Percentiles rank a stretch among this genome's conserved stretches.
These are phyloP conservation scores for Colletotrichum sidae DNA, from an alignment of 2,329 filamentous ascomycete genomes.

Conservation along the genomic window DNA sequence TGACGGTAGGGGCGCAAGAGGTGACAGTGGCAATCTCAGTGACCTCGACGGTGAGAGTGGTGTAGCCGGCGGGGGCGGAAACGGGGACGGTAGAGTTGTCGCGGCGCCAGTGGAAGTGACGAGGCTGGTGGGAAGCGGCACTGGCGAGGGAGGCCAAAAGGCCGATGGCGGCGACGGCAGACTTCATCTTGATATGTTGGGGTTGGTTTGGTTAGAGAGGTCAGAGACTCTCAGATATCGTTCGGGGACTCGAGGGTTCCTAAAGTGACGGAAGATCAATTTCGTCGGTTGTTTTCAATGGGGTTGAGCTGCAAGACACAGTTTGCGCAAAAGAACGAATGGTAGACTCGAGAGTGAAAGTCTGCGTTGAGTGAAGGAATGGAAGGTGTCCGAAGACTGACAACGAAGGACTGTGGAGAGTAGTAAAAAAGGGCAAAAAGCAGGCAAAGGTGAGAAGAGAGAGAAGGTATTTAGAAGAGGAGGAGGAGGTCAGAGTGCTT, in stretches of 20 bases:
- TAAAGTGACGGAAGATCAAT: constrained; percentile 39
- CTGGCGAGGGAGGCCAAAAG: constrained; percentile 56
- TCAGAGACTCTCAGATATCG: constrained; percentile 7
- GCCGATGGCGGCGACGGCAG: constrained; percentile 55
- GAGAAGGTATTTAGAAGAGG: constrained; percentile 31
- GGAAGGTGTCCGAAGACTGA: constrained; percentile 38
- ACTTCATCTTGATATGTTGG: constrained; percentile 58
- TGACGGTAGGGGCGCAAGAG: constrained; percentile 67
- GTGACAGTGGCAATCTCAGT: constrained; percentile 68
- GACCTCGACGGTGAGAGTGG: constrained; percentile 62
- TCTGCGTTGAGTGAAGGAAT: constrained; percentile 37
- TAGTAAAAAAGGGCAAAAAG: constrained; percentile 20
- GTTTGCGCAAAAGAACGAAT: constrained; percentile 38
- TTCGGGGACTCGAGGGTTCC: constrained; percentile 27
- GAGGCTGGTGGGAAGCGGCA: constrained; percentile 55
- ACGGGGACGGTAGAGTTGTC: constrained; percentile 39
- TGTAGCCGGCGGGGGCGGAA: constrained; percentile 41
- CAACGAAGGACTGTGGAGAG: constrained; percentile 38
- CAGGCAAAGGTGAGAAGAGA: constrained; percentile 15
- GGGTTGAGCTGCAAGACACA: constrained; percentile 38
- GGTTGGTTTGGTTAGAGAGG: constrained; percentile 5
- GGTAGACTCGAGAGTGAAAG: constrained; percentile 31
- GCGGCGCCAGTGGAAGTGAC: constrained; percentile 45
- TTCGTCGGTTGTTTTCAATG: constrained; percentile 27
- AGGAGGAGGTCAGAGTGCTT: constrained; percentile 33